phyloP scores from a whole-genome alignment of 768 basidiomycete genomes.

The Pleurotus tuoliensis region DNA sequence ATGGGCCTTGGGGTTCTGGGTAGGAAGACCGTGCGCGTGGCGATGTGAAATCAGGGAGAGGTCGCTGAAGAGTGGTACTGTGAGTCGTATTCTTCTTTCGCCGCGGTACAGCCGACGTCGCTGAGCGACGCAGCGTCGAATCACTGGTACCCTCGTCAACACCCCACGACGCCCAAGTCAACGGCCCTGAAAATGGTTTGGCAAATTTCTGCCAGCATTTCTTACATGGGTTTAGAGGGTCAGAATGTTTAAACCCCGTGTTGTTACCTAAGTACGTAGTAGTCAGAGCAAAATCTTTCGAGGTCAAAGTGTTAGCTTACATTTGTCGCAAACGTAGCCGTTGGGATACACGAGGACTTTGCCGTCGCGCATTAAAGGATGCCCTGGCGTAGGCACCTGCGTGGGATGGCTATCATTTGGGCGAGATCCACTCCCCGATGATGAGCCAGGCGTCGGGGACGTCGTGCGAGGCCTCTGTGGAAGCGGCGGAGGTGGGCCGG shows the following conservation, averaged over 20 bases:
- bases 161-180: slow-evolving; percentile 46
- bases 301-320: slow-evolving; percentile 30
- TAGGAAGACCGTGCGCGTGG: slow-evolving; percentile 15
- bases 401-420: slow-evolving; percentile 64
- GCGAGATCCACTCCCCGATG: background rate
- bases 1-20: slow-evolving; percentile 11
- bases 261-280: slow-evolving; percentile 52
- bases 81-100: background rate
- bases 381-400: slow-evolving; percentile 56
- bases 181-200: slow-evolving; percentile 55
- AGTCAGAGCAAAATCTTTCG: too few relatives aligned
- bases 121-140: background rate
- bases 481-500: slow-evolving; percentile 14
- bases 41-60: slow-evolving; percentile 26
- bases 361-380: slow-evolving; percentile 59
- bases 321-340: slow-evolving; percentile 63
- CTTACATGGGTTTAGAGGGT: slow-evolving; percentile 64
- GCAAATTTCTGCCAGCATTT: slow-evolving; percentile 74
- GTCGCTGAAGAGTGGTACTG: slow-evolving; percentile 30
- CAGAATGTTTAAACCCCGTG: slow-evolving; percentile 67
- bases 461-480: slow-evolving; percentile 25
- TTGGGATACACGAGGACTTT: slow-evolving; percentile 66
- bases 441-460: slow-evolving; percentile 1
- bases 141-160: slow-evolving; percentile 6
- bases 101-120: background rate